Conservation (phyloP, 108 stramenopile species). For the Fistulifera solaris region DNA sequence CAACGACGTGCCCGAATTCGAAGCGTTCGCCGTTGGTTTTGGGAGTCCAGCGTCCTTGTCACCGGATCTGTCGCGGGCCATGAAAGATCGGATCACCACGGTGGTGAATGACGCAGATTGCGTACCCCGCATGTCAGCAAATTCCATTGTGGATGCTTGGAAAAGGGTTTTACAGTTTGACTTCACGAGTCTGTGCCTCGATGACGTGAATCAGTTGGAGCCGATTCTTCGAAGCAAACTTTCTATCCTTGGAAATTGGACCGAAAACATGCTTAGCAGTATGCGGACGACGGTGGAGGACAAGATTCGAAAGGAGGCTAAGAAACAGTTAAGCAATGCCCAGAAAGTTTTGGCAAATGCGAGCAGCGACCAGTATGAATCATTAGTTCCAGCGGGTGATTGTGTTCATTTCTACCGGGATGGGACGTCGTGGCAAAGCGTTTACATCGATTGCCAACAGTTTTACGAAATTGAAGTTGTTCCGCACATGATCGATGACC, state of each 20-base stretch:
- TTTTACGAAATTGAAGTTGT: slow-evolving; percentile 28
- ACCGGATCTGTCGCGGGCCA: slow-evolving; percentile 13
- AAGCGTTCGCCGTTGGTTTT: slow-evolving; percentile 28
- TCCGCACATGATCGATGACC: slow-evolving; percentile 27
- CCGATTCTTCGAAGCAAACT: neutral
- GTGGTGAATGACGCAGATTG: slow-evolving; percentile 33
- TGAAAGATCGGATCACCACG: slow-evolving; percentile 21
- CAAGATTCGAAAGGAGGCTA: neutral
- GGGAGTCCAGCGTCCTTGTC: slow-evolving; percentile 29
- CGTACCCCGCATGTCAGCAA: slow-evolving; percentile 27
- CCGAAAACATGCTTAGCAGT: neutral
- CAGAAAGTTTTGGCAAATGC: slow-evolving; percentile 2
- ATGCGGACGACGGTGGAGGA: neutral
- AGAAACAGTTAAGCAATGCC: neutral
- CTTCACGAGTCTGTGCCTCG: slow-evolving; percentile 18
- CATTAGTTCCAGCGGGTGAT: slow-evolving; percentile 28
- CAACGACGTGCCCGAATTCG: slow-evolving; percentile 15
- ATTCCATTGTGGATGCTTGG: slow-evolving; percentile 18
- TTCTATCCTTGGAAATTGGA: neutral
- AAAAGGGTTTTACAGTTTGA: slow-evolving; percentile 26
- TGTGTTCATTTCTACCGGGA: slow-evolving; percentile 35
- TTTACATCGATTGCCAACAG: slow-evolving; percentile 12
- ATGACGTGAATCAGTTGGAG: slow-evolving; percentile 13
- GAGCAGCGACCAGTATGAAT: slow-evolving; percentile 6
- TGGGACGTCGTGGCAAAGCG: slow-evolving; percentile 18